Evolutionary conservation across 2,329 filamentous ascomycete genomes (phyloP).

Genomic region (Onygenales sp.): DNA sequence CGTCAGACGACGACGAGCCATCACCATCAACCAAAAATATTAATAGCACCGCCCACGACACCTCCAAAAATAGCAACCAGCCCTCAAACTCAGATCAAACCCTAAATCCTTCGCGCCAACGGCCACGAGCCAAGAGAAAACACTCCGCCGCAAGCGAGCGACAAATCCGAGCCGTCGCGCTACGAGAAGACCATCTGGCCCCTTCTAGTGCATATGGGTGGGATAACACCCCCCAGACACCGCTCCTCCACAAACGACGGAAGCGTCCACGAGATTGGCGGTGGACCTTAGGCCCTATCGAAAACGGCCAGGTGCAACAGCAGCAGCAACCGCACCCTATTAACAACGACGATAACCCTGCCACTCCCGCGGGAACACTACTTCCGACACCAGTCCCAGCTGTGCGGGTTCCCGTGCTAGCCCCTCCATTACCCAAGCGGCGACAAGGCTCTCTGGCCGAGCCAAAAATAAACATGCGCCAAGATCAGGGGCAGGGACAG

Average conservation of each 20-base stretch:
- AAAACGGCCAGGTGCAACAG: conserved; percentile 11
- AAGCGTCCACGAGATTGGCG: conserved; percentile 48
- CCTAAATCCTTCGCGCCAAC: neutral
- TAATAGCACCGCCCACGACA: neutral
- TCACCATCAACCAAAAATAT: conserved; percentile 1
- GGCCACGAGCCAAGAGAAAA: conserved; percentile 8
- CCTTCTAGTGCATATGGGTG: conserved; percentile 24
- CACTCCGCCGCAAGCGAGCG: conserved; percentile 9
- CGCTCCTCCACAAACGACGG: conserved; percentile 42
- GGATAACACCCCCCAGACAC: conserved; percentile 42
- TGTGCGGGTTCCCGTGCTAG: neutral
- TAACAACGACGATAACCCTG: neutral
- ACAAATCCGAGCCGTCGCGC: conserved; percentile 30
- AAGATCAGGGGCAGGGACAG: neutral
- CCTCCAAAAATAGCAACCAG: conserved; percentile 2
- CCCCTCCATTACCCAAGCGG: neutral
- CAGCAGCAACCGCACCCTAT: too few relatives aligned
- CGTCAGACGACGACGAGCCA: conserved; percentile 23
- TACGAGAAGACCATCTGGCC: conserved; percentile 31
- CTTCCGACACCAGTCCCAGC: neutral
- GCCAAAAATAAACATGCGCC: neutral
- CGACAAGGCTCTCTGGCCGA: neutral
- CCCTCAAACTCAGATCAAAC: conserved; percentile 4
- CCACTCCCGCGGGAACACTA: neutral
- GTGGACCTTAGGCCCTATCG: conserved; percentile 46